Percentiles rank a stretch among this genome's conserved stretches.
phyloP scores from a whole-genome alignment of 768 basidiomycete genomes.

The Tulasnella sp. region DNA sequence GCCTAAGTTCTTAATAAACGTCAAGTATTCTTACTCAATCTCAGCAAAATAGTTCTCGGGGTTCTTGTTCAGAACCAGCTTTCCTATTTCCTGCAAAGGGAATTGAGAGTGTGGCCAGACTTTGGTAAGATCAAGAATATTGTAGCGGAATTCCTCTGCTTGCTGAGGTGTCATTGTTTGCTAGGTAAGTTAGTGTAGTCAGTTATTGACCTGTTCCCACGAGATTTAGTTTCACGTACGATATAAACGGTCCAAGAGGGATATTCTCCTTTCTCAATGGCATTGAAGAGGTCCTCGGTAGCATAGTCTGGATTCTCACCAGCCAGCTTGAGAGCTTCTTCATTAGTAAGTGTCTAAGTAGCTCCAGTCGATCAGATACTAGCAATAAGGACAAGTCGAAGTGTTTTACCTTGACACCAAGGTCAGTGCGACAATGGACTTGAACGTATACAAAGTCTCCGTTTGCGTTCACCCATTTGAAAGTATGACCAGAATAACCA shows the following conservation, averaged over 20 bases:
- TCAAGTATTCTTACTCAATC: conserved; percentile 21
- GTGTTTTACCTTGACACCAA: background rate
- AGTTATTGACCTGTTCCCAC: background rate
- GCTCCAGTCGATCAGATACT: conserved; percentile 20
- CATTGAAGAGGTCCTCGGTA: conserved; percentile 30
- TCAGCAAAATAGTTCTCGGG: conserved; percentile 29
- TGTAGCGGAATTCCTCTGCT: conserved; percentile 74
- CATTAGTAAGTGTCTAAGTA: conserved; percentile 59
- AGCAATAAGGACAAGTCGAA: background rate
- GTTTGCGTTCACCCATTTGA: conserved; percentile 27
- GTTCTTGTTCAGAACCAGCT: conserved; percentile 31
- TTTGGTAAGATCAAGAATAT: conserved; percentile 83
- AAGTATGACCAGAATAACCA: conserved; percentile 59
- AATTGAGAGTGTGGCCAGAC: conserved; percentile 26
- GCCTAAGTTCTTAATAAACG: conserved; percentile 8
- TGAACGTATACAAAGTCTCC: conserved; percentile 21
- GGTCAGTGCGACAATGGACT: background rate
- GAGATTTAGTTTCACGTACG: background rate
- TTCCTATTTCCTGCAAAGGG: conserved; percentile 29
- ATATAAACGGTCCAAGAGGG: conserved; percentile 26
- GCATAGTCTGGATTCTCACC: conserved; percentile 40
- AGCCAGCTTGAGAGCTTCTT: conserved; percentile 48
- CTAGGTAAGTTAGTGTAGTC: conserved; percentile 24
- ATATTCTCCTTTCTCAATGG: conserved; percentile 30
- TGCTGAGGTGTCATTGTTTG: conserved; percentile 92